Conservation (phyloP, 345 rosid species). For the Hibiscus mutabilis region DNA sequence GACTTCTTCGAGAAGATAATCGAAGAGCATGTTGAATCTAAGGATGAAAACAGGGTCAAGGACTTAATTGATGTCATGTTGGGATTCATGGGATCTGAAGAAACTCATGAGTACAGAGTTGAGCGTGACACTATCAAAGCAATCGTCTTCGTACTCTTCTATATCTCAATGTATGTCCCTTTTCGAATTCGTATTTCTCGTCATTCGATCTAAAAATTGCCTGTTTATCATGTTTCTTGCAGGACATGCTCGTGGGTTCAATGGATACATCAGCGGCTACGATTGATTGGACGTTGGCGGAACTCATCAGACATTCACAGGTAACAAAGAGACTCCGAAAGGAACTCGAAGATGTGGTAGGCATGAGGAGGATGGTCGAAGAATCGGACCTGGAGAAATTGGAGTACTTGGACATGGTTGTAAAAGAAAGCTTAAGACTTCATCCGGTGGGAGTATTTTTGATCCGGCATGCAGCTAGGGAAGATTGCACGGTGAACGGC, state of each 20-base stretch:
- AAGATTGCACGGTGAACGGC: background rate
- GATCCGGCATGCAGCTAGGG: background rate
- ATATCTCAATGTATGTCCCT: background rate
- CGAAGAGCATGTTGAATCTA: background rate
- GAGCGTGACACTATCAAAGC: background rate
- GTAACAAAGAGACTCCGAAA: slow-evolving; percentile 20
- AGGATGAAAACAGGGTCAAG: background rate
- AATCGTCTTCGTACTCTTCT: background rate
- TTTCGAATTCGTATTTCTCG: too few species aligned
- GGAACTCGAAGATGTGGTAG: background rate
- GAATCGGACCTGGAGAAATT: background rate
- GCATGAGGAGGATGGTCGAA: background rate
- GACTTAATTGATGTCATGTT: background rate
- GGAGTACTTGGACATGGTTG: background rate
- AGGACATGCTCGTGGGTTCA: background rate
- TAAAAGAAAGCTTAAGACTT: background rate
- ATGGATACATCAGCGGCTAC: slow-evolving; percentile 18
- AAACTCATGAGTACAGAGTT: background rate
- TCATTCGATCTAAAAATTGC: too few species aligned
- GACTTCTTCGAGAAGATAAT: background rate
- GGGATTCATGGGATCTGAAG: background rate
- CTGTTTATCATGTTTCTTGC: background rate
- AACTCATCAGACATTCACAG: slow-evolving; percentile 29
- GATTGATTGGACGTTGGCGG: slow-evolving; percentile 28
- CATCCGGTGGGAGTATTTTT: background rate